Evolutionary conservation across 2,329 filamentous ascomycete species (phyloP).

Genomic region (Fusarium humuli): DNA sequence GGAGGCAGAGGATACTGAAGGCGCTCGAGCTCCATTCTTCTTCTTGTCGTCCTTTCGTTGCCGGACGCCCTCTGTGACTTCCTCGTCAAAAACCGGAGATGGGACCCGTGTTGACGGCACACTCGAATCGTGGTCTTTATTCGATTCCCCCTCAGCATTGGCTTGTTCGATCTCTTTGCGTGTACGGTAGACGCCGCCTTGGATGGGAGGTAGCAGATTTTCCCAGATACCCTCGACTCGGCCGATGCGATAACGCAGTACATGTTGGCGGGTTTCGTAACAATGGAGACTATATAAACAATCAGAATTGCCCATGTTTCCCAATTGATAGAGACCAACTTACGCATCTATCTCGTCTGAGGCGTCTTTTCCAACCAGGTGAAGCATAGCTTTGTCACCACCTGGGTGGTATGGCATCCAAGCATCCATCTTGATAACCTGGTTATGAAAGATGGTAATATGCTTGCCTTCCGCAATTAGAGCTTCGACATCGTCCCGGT

Average conservation of each 20-base stretch:
- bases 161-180: conserved; percentile 51
- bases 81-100: conserved; percentile 64
- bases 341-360: conserved; percentile 95
- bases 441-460: conserved; percentile 83
- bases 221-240: conserved; percentile 82
- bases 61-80: conserved; percentile 41
- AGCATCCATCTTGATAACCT: conserved; percentile 86
- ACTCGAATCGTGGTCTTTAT: conserved; percentile 53
- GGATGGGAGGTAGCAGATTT: conserved; percentile 92
- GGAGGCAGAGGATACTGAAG: conserved; percentile 71
- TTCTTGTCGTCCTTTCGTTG: conserved; percentile 44
- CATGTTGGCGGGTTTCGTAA: conserved; percentile 76
- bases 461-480: conserved; percentile 84
- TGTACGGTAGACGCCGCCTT: conserved; percentile 81
- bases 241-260: conserved; percentile 87
- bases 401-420: conserved; percentile 94
- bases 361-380: conserved; percentile 94
- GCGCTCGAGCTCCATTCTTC: conserved; percentile 48
- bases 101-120: conserved; percentile 64
- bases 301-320: conserved; percentile 15
- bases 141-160: conserved; percentile 23
- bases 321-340: conserved; percentile 45
- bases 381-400: conserved; percentile 88
- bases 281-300: conserved; percentile 78
- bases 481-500: conserved; percentile 65